phyloP scores from a whole-genome alignment of 306 rosid genomes.

The Acmispon strigosus region DNA sequence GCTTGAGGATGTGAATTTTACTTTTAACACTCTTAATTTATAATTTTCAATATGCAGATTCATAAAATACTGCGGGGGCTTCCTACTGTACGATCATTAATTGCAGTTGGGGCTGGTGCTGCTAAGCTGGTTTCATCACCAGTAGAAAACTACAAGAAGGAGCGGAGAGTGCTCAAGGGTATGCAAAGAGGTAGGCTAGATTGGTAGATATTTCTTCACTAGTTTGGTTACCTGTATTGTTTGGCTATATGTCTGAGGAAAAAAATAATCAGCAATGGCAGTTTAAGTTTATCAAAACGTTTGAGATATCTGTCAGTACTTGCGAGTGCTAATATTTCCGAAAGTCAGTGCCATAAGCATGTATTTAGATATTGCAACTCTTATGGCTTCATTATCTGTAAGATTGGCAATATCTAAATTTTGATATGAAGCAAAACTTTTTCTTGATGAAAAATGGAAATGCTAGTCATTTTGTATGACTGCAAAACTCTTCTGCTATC shows the following conservation, averaged over 20 bases:
- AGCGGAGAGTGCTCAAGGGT: constrained; percentile 85
- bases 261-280: constrained; percentile 12
- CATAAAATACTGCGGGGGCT: constrained; percentile 78
- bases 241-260: not conserved
- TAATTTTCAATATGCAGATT: constrained; percentile 40
- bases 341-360: too few species aligned
- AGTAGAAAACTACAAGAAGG: constrained; percentile 86
- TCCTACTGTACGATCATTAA: constrained; percentile 75
- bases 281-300: not conserved
- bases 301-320: not conserved
- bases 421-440: too few species aligned
- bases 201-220: constrained; percentile 9
- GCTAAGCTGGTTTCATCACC: constrained; percentile 88
- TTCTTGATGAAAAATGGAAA: not conserved
- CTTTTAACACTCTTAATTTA: constrained; percentile 19
- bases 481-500: not conserved
- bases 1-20: constrained; percentile 10
- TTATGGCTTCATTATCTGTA: not conserved
- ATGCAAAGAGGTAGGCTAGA: constrained; percentile 81
- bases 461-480: not conserved
- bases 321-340: too few species aligned
- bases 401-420: not conserved
- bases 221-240: not conserved
- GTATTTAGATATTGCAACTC: too few species aligned
- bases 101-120: constrained; percentile 84